phyloP scores from a whole-genome alignment of 2,329 filamentous ascomycete species.

The Pseudogymnoascus sp. region DNA sequence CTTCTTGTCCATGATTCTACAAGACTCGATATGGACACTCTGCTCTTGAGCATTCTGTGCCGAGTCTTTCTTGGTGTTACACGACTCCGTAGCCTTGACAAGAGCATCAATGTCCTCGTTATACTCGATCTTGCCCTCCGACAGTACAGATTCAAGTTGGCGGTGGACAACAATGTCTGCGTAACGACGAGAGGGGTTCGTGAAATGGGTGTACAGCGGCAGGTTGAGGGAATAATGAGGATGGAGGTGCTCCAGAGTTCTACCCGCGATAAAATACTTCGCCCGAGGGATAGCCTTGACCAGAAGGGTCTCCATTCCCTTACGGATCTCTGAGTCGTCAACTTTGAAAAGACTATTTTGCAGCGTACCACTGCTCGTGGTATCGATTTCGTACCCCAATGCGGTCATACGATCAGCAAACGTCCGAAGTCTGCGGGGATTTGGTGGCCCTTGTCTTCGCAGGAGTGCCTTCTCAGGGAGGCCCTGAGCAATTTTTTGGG shows the following conservation, averaged over 20 bases:
- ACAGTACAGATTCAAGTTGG: constrained; percentile 81
- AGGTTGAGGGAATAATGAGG: constrained; percentile 89
- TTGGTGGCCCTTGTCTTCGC: constrained; percentile 77
- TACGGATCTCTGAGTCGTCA: constrained; percentile 78
- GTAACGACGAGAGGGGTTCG: constrained; percentile 88
- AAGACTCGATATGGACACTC: constrained; percentile 96
- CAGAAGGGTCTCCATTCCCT: constrained; percentile 94
- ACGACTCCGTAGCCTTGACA: constrained; percentile 86
- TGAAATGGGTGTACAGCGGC: constrained; percentile 94
- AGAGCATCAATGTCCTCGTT: constrained; percentile 81
- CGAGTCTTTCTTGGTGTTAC: constrained; percentile 98
- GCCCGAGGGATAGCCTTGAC: constrained; percentile 94
- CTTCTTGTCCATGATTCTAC: constrained; percentile 89
- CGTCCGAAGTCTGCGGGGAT: constrained; percentile 77
- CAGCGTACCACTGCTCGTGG: constrained; percentile 77
- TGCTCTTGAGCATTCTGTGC: constrained; percentile 96
- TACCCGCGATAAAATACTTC: constrained; percentile 86
- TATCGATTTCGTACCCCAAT: constrained; percentile 83
- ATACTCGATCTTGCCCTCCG: constrained; percentile 75
- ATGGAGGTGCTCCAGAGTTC: constrained; percentile 68
- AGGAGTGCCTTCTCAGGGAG: constrained; percentile 90
- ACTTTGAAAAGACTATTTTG: constrained; percentile 95
- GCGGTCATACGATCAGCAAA: constrained; percentile 90
- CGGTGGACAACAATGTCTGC: constrained; percentile 93
- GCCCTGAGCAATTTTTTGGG: constrained; percentile 69